A percentile compares a stretch with the other conserved stretches of the same genome.
phyloP scores from a whole-genome alignment of 768 basidiomycete species.

The Xerocomus brunneocitrinus region DNA sequence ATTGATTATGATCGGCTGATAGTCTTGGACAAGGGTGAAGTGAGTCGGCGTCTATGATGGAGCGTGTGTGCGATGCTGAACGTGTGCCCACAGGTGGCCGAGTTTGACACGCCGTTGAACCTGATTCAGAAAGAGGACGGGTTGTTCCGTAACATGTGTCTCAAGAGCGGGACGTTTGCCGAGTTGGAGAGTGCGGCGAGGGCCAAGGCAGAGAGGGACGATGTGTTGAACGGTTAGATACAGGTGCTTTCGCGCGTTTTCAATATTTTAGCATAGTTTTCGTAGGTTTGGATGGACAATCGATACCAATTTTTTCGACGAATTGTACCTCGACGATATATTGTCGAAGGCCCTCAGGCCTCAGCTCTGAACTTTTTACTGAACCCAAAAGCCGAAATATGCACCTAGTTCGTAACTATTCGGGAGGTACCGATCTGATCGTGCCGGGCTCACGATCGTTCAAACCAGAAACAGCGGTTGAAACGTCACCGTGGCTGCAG shows the following conservation, averaged over 20 bases:
- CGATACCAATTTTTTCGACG: not conserved
- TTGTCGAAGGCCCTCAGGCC: too few species aligned
- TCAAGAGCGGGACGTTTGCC: slow-evolving; percentile 61
- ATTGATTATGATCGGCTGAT: slow-evolving; percentile 79
- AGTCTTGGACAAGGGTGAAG: slow-evolving; percentile 55
- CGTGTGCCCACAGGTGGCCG: slow-evolving; percentile 36
- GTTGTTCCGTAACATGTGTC: slow-evolving; percentile 64
- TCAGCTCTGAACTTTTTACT: not conserved
- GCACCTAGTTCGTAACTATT: too few species aligned
- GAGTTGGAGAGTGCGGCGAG: slow-evolving; percentile 60
- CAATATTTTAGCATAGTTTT: not conserved
- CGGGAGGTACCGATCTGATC: too few species aligned
- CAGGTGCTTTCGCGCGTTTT: not conserved
- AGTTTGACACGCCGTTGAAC: slow-evolving; percentile 70
- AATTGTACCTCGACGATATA: not conserved
- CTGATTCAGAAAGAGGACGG: slow-evolving; percentile 60
- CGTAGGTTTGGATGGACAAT: not conserved
- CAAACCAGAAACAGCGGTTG: too few species aligned
- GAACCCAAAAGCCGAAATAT: too few species aligned
- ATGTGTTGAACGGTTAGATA: not conserved
- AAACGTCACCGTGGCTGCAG: too few species aligned
- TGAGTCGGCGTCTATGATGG: not conserved
- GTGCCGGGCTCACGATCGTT: too few species aligned
- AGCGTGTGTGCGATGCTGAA: not conserved
- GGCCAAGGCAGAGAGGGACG: slow-evolving; percentile 30